Percentiles rank a stretch among this genome's conserved stretches.
These are phyloP conservation scores for Tripidium arundinaceum DNA, from an alignment of 202 grass and related monocot species.

Conservation along the genomic window DNA sequence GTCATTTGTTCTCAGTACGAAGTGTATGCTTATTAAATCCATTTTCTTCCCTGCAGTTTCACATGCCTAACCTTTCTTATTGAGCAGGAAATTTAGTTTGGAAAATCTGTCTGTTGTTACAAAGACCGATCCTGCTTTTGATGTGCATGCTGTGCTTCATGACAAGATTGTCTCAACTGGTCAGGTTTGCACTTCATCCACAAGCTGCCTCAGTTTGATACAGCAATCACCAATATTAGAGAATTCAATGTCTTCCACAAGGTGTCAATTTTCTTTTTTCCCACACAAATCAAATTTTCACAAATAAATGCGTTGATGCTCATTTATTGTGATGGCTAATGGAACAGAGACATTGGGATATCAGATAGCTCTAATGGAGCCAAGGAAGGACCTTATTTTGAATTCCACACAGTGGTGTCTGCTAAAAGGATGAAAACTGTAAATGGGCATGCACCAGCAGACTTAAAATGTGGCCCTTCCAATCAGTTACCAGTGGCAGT, in stretches of 20 bases:
- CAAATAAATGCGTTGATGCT: neutral
- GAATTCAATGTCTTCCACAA: constrained; percentile 20
- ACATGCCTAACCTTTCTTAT: constrained; percentile 10
- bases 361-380: constrained; percentile 4
- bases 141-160: constrained; percentile 8
- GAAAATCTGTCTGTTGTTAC: constrained; percentile 15
- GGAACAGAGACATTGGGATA: constrained; percentile 14
- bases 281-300: neutral
- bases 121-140: constrained; percentile 23
- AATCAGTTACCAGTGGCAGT: constrained; percentile 1
- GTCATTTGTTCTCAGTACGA: neutral
- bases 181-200: constrained; percentile 19
- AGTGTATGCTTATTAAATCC: constrained; percentile 6
- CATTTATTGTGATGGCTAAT: neutral
- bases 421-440: constrained; percentile 44
- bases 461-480: constrained; percentile 3
- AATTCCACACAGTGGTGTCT: constrained; percentile 16
- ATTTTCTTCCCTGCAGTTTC: constrained; percentile 9
- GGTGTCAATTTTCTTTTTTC: constrained; percentile 3
- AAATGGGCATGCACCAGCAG: constrained; percentile 3
- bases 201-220: constrained; percentile 14
- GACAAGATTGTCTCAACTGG: constrained; percentile 22
- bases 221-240: constrained; percentile 15
- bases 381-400: constrained; percentile 19
- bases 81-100: constrained; percentile 42